Base-by-base conservation (phyloP, 257 asterid species). In the Mitragyna speciosa region DNA sequence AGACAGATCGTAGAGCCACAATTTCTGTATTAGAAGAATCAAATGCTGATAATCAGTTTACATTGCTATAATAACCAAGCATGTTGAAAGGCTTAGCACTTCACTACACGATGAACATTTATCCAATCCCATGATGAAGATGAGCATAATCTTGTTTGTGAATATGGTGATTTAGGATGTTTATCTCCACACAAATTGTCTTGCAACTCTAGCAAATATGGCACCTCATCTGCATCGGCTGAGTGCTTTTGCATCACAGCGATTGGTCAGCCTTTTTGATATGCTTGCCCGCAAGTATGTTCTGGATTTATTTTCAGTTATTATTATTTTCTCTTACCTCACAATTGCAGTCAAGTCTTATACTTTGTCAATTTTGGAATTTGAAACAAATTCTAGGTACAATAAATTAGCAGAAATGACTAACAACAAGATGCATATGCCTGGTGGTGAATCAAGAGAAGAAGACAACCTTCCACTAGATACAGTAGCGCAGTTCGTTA, bases 281-380 rank as follows among this genome's bases (percentile, higher is more conserved):
- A 94, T 94, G 97, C 98, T 96, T 83, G 88, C 99, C 41, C 99
- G 97, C 91, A 94, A 92, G 99, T 94, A 94, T 47, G 97, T 86
- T 83, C 81, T 77, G 58, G 73, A 69, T 79, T 76, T 72, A 39
- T 79, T 75, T 33, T 12, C 41, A 45, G 48, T 39, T 76, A 76
- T 26, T 74, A 33, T 45, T 64, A 48, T 70, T 83, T n/a, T 24
- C 16, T 22, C 68, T 75, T 12, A 70, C 54, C 67, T 69, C 11
- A 2, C 59, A 71, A 47, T 64, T 39, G 70, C 41, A 22, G n/a
- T 65, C 41, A 70, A 30, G 52, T 48, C 31, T 33, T 54, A 78
- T 61, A 72, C n/a, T 61, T 33, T 77, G 45, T 56, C 81, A 61
- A 36, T 36, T 78, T 79, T 59, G 48, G 41, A 72, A 70, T 80